These are phyloP conservation scores for Vigna radiata DNA, from an alignment of 306 rosid species.

Conservation along the genomic window DNA sequence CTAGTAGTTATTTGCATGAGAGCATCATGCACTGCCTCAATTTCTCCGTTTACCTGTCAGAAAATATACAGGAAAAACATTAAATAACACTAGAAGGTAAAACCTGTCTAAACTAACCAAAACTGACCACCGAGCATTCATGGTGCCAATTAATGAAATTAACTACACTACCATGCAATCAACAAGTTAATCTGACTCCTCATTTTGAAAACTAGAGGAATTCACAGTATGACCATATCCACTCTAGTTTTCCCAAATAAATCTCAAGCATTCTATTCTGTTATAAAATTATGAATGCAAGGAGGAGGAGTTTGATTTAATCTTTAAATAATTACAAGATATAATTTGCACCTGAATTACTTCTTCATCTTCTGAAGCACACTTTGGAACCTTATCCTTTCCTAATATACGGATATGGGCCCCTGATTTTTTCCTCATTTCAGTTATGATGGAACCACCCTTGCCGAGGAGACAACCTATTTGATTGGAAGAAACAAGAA, in stretches of 20 bases:
- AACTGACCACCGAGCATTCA: slow-evolving; percentile 21
- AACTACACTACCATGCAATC: slow-evolving; percentile 25
- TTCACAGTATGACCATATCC: slow-evolving; percentile 1
- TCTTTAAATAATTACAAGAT: slow-evolving; percentile 4
- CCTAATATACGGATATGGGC: slow-evolving; percentile 88
- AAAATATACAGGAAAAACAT: slow-evolving; percentile 40
- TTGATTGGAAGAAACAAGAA: slow-evolving; percentile 85
- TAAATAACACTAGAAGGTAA: background rate
- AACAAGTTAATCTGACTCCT: slow-evolving; percentile 25
- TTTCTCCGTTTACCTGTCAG: slow-evolving; percentile 84
- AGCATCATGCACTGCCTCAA: slow-evolving; percentile 91
- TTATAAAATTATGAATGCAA: slow-evolving; percentile 18
- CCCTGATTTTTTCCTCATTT: slow-evolving; percentile 92
- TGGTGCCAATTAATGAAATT: slow-evolving; percentile 21
- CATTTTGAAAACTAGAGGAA: slow-evolving; percentile 25
- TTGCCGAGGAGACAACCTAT: slow-evolving; percentile 96
- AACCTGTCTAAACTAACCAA: slow-evolving; percentile 4
- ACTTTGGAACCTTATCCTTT: slow-evolving; percentile 87
- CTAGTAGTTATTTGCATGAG: slow-evolving; percentile 86
- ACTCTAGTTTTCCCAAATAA: slow-evolving; percentile 7
- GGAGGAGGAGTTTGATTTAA: slow-evolving; percentile 7
- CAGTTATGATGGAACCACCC: slow-evolving; percentile 89
- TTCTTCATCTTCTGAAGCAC: slow-evolving; percentile 90
- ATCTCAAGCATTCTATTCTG: background rate
- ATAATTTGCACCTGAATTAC: slow-evolving; percentile 69